A percentile compares a stretch with the other conserved stretches of the same genome.
Conservation (phyloP, 1,139 yeast species). For the Debaryomycetaceae sp. region DNA sequence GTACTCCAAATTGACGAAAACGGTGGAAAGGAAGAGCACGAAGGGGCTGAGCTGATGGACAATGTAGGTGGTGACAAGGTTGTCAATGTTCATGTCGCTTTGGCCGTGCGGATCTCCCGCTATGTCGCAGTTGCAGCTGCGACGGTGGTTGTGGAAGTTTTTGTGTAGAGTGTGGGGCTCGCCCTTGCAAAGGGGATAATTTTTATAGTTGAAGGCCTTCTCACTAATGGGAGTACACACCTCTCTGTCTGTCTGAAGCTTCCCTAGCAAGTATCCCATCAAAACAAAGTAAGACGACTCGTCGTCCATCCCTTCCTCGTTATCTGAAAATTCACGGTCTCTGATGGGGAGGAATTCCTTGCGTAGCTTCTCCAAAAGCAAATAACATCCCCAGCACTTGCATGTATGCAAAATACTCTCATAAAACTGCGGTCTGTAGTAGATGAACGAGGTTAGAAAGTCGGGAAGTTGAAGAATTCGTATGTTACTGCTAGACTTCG, state of each 20-base stretch:
- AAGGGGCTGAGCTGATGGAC: constrained; percentile 36
- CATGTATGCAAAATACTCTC: constrained; percentile 37
- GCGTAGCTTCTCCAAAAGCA: constrained; percentile 22
- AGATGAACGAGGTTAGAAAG: constrained; percentile 37
- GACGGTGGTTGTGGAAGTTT: constrained; percentile 22
- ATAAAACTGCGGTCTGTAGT: constrained; percentile 37
- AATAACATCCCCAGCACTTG: constrained; percentile 34
- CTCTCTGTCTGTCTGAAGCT: constrained; percentile 37
- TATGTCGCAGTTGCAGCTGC: constrained; percentile 21
- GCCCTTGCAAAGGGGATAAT: constrained; percentile 38
- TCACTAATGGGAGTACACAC: constrained; percentile 38
- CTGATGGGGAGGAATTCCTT: constrained; percentile 21
- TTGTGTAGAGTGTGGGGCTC: constrained; percentile 35
- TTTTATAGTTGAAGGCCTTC: constrained; percentile 17
- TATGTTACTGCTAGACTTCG: constrained; percentile 14
- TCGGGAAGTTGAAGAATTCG: constrained; percentile 33
- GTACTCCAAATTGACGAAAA: constrained; percentile 24
- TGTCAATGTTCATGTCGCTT: constrained; percentile 25
- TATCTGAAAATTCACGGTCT: constrained; percentile 12
- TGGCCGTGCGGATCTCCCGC: constrained; percentile 22
- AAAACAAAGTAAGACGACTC: constrained; percentile 31
- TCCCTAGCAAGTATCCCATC: constrained; percentile 34
- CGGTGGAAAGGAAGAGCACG: constrained; percentile 20
- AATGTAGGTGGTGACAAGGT: constrained; percentile 33
- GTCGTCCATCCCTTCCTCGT: constrained; percentile 14